phyloP scores from a whole-genome alignment of 2,329 filamentous ascomycete genomes.

The Didymella pinodella region DNA sequence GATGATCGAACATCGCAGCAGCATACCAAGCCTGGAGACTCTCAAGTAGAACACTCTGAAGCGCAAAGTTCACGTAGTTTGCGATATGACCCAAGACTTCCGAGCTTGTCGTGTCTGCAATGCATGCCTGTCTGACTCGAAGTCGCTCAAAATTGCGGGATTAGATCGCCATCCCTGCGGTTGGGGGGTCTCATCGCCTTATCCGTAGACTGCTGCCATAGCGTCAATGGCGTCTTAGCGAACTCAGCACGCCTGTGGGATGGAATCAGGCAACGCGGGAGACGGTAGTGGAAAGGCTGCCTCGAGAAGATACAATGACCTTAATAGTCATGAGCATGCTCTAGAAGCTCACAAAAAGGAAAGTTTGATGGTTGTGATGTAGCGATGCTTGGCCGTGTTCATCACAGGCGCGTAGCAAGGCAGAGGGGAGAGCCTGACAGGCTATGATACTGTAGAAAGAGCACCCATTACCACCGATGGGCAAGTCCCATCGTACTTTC shows the following conservation, averaged over 20 bases:
- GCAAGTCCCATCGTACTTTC: conserved; percentile 16
- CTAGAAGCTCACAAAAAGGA: not conserved
- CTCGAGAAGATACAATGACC: not conserved
- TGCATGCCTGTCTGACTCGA: not conserved
- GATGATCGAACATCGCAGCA: not conserved
- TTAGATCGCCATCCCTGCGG: not conserved
- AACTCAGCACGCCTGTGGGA: not conserved
- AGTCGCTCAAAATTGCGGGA: not conserved
- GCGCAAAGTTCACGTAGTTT: not conserved
- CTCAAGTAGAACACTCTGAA: not conserved
- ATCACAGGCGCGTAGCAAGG: not conserved
- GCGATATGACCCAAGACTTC: not conserved
- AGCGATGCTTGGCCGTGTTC: not conserved
- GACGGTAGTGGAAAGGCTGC: not conserved
- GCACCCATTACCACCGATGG: conserved; percentile 15
- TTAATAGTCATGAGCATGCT: not conserved
- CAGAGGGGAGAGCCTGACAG: not conserved
- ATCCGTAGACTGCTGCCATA: not conserved
- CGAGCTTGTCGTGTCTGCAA: not conserved
- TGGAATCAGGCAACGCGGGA: too few relatives aligned
- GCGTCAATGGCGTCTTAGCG: not conserved
- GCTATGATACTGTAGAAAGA: conserved; percentile 11
- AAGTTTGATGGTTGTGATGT: not conserved
- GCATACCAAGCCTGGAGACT: not conserved
- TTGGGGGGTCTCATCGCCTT: not conserved